These are phyloP conservation scores for Nigrospora oryzae DNA, from an alignment of 2,329 filamentous ascomycete genomes.

Conservation along the genomic window DNA sequence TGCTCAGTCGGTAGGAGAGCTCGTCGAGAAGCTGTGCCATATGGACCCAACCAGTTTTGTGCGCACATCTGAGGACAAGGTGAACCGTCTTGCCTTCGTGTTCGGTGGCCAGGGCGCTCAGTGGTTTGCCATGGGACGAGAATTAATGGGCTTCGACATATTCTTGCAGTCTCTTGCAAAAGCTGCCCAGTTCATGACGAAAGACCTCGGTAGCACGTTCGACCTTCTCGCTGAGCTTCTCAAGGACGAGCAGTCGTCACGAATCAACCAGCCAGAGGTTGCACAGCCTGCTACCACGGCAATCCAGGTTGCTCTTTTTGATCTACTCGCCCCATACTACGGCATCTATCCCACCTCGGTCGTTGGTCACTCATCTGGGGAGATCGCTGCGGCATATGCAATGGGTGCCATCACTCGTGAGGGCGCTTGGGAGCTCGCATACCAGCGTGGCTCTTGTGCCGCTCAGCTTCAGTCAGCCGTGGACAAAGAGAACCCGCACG, in stretches of 20 bases:
- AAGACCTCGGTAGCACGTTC: constrained; percentile 12
- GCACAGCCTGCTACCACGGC: constrained; percentile 20
- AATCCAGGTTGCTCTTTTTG: constrained; percentile 20
- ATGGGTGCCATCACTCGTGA: constrained; percentile 14
- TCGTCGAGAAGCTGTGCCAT: constrained; percentile 14
- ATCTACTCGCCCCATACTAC: constrained; percentile 14
- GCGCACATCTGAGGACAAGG: constrained; percentile 6
- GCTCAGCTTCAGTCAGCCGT: background rate
- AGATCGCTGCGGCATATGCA: constrained; percentile 23
- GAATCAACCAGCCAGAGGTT: constrained; percentile 23
- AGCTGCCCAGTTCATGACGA: constrained; percentile 18
- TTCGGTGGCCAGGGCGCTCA: constrained; percentile 28
- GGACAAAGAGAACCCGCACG: background rate
- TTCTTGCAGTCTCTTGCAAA: constrained; percentile 17
- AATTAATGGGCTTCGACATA: constrained; percentile 19
- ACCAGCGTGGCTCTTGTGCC: constrained; percentile 11
- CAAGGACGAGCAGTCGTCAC: constrained; percentile 12
- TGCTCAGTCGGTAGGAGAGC: constrained; percentile 22
- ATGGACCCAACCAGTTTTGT: constrained; percentile 3
- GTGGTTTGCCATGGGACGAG: constrained; percentile 27
- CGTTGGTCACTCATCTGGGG: constrained; percentile 25
- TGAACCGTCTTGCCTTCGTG: constrained; percentile 14
- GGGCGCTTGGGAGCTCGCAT: constrained; percentile 13
- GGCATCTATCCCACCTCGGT: constrained; percentile 15
- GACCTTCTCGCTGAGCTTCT: constrained; percentile 23